Evolutionary conservation across 306 rosid species (phyloP), one percentile per base, ranked within the genome.

Genomic region (Pterocarpus macrocarpus): DNA sequence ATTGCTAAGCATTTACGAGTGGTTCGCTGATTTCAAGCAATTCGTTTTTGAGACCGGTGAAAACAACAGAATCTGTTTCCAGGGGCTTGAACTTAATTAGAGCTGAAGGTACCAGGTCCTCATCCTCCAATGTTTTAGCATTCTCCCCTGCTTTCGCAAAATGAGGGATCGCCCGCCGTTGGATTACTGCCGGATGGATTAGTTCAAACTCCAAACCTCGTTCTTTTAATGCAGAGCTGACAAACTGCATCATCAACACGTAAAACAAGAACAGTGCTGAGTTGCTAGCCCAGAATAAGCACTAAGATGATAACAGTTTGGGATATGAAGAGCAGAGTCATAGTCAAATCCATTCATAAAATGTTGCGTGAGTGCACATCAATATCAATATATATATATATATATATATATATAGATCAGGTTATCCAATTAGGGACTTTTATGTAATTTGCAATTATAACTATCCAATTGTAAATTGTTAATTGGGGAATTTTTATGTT

Each of bases 1-100:
- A 78, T 73, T 47, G 90, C 87, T 89, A 85, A 79, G 66, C 82
- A 70, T 59, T 86, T 16, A 85, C 75, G 15, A 95, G 97, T 1
- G 99, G 99, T 79, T 95, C 99, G n/a, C 90, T 91, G 22, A 90
- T 90, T 85, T 89, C 90, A 63, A 95, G 94, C 77, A 93, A 89
- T 75, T 95, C 97, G 76, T 95, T 91, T 81, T 81, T 73, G 65
- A 95, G 90, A 76, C 99, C 97, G 1, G 91, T 92, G 91, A 86
- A 95, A 64, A 92, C 91, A 66, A 93, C 79, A 36, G 97, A 87
- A 81, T 95, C 99, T 9, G 99, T 90, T 89, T 95, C 99, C 13
- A 81, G 83, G 9, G 99, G 98, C 86, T 81, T 91, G 84, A 93
- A 93, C 93, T 95, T 95, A 12, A 95, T 75, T 44, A 95, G 92